Evolutionary conservation across 108 stramenopile genomes (phyloP), one percentile per base, ranked within the genome.

Genomic region (Skeletonema potamos): DNA sequence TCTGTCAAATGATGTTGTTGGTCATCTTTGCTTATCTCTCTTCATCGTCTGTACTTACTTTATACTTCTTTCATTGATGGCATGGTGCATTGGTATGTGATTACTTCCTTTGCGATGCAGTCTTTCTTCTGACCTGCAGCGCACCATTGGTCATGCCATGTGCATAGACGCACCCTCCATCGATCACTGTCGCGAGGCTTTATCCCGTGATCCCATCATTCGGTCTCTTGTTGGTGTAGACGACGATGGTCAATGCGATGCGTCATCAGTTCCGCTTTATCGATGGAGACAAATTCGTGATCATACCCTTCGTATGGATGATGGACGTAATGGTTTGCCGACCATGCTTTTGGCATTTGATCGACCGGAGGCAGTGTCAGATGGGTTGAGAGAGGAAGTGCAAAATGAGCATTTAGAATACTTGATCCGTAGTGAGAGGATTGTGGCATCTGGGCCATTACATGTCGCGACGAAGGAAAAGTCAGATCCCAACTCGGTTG

Each of bases 221-320:
- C 81, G 80, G 17, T 74, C 60, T 18, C 69, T 91, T n/a, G 74
- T 85, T 2, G 87, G 85, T 6, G 85, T 84, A 30, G 85, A 90
- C 11, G 37, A 62, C 10, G 36, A 72, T 11, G 75, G 72, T 17
- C 12, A 33, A 11, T 72, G 71, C 54, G 81, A 77, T 43, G 62
- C 77, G 4, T 66, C 76, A 22, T 77, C 89, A 22, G 51, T 91
- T 18, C 89, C 82, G 3, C 67, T 93, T 17, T 93, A 87, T 68
- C 86, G 92, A 32, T 93, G 92, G 92, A 77, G 88, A 58, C 92
- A 93, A 33, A 91, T 93, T 78, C 89, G 90, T 29, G 92, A 93
- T 65, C 85, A 91, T 64, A 84, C 87, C 17, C 70, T 93, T 22
- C 85, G 92, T 34, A 51, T 69, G 15, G 92, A 93, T 55, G 92